Base-by-base conservation (phyloP, 2,329 filamentous ascomycete species). In the Celoporthe dispersa region DNA sequence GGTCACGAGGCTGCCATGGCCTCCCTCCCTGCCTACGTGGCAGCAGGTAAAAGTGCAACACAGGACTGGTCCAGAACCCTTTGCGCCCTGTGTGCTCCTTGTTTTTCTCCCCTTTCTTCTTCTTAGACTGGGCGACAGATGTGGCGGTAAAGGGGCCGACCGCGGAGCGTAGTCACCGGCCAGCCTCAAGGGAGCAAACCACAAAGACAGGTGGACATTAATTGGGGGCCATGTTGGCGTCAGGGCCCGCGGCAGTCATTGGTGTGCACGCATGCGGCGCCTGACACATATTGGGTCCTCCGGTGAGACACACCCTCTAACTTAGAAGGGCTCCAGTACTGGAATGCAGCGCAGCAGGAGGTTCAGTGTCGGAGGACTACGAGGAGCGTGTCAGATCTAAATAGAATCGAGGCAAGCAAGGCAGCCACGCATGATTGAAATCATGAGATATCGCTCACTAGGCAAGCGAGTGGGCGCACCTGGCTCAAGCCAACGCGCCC, bases 391-490 rank as follows among this genome's bases (percentile, higher is more conserved):
- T 66, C 64, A 57, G 64, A 28, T 57, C 64, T 39, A 55, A 9
- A 41, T n/a, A 35, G 11, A 19, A 31, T 57, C 11, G 12, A 57
- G 25, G 53, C 12, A 57, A 19, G 14, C 7, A 55, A 25, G 48
- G 48, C n/a, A 55, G 12, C 51, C 25, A 16, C 25, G 25, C 53
- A 31, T 19, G 12, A 16, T 8, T 22, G 6, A n/a, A 6, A 48
- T n/a, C 19, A 2, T 4, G 19, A 28, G 8, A 55, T 4, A 4
- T 14, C 14, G 25, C 37, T 22, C 55, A n/a, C 28, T 37, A 19
- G 39, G 53, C 37, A 31, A n/a, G 22, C 63, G 51, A 51, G n/a
- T 11, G 37, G 55, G 66, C 70, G 31, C 70, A 67, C 64, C 63
- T 69, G 41, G 35, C 51, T 19, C 22, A 12, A 9, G 0, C 22